Base-by-base conservation (phyloP, 306 rosid species). In the Mucuna pruriens region DNA sequence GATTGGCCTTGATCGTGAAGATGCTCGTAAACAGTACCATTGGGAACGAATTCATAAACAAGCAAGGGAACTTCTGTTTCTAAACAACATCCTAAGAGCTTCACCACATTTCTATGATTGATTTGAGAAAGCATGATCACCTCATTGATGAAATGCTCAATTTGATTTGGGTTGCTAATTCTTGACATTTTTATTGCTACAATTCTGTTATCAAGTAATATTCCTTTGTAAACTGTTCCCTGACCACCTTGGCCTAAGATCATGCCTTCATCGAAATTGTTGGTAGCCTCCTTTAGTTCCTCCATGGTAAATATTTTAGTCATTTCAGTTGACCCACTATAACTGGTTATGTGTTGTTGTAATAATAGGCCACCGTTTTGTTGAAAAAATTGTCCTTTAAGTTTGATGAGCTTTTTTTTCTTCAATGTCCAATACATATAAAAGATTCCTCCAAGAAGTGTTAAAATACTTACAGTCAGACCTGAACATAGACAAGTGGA, bases 131-230 rank as follows among this genome's bases (percentile, higher is more conserved):
- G 86, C 7, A 90, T 40, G 0, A 85, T 15, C 9, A 90, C 80
- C 31, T 90, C 90, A 52, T 88, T 90, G 17, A 90, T 86, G 81
- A 90, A 90, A 12, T 75, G 87, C 55, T 83, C 76, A 15, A 67
- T 81, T 20, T 86, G 92, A 15, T 71, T 85, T 9, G 76, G 77
- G 34, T 88, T 83, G 2, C 19, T 64, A 1, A 86, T 26, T 62
- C 81, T 90, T 48, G 89, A 86, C 77, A 46, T 90, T 78, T 90
- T 90, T 22, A 90, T 88, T 15, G 92, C 94, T 4, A 88, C 77
- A 0, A 19, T 39, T 33, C 5, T 69, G 1, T 73, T 75, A 1
- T 82, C 74, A 12, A 2, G 39, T 33, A 90, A 54, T 1, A 81
- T 12, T 61, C 90, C 91, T 72, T 62, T 86, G 55, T 88, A 88